A percentile compares a stretch with the other conserved stretches of the same genome.
phyloP scores from a whole-genome alignment of 2,329 filamentous ascomycete species.

The Calonectria leucothoes region DNA sequence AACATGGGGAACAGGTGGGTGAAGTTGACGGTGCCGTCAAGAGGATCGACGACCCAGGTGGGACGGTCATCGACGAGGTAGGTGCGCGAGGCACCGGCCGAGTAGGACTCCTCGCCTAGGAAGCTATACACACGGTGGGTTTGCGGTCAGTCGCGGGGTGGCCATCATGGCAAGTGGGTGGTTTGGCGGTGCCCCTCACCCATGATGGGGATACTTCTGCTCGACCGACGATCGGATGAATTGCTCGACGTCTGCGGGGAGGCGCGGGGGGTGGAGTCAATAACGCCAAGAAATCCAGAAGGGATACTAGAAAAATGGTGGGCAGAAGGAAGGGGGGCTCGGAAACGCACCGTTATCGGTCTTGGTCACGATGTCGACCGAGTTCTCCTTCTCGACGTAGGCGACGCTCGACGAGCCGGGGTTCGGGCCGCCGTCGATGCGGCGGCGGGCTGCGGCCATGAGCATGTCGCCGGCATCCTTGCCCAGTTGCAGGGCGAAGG shows the following conservation, averaged over 20 bases:
- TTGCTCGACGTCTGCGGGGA: slow-evolving; percentile 71
- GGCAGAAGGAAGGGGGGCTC: background rate
- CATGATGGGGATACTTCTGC: slow-evolving; percentile 72
- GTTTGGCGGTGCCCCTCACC: slow-evolving; percentile 56
- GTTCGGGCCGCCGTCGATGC: slow-evolving; percentile 37
- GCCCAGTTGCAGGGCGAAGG: slow-evolving; percentile 76
- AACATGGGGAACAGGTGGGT: slow-evolving; percentile 86
- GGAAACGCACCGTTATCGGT: slow-evolving; percentile 77
- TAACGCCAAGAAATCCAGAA: background rate
- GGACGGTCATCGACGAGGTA: slow-evolving; percentile 74
- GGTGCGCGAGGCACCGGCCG: slow-evolving; percentile 72
- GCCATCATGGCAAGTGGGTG: background rate
- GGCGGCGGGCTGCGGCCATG: slow-evolving; percentile 65
- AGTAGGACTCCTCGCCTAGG: slow-evolving; percentile 82
- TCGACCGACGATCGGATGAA: slow-evolving; percentile 73
- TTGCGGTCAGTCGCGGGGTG: slow-evolving; percentile 12
- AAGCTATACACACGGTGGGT: slow-evolving; percentile 63
- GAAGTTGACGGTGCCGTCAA: slow-evolving; percentile 86
- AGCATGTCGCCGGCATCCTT: slow-evolving; percentile 77
- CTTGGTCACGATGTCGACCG: slow-evolving; percentile 82
- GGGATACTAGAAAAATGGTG: too few relatives aligned
- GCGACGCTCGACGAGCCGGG: slow-evolving; percentile 31
- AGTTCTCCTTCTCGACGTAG: slow-evolving; percentile 74
- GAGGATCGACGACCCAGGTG: slow-evolving; percentile 82
- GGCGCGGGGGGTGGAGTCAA: slow-evolving; percentile 18